Evolutionary conservation across 2,329 filamentous ascomycete genomes (phyloP).

Genomic region (Ophiognomonia clavigignenti-juglandacearum): DNA sequence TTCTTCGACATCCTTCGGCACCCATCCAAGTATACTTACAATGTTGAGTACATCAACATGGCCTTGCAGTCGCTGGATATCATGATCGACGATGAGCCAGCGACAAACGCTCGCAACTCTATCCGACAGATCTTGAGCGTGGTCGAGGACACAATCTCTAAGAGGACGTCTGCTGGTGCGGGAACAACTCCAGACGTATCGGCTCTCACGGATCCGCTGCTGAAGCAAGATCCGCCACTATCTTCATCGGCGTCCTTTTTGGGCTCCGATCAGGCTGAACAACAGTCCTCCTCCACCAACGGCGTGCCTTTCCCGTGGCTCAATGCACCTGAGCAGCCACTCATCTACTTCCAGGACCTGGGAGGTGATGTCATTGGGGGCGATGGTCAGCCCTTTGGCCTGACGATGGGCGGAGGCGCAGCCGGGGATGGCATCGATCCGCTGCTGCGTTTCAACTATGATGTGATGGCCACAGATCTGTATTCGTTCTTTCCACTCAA

Average conservation of each 20-base stretch:
- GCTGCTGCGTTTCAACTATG: slow-evolving; percentile 17
- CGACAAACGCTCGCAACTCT: slow-evolving; percentile 17
- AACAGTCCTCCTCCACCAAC: slow-evolving; percentile 2
- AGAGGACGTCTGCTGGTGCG: slow-evolving; percentile 5
- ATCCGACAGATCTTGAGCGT: slow-evolving; percentile 18
- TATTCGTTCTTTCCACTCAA: slow-evolving; percentile 23
- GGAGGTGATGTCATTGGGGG: not conserved
- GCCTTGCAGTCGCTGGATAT: slow-evolving; percentile 20
- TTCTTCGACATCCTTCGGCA: slow-evolving; percentile 25
- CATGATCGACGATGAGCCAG: slow-evolving; percentile 21
- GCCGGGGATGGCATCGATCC: slow-evolving; percentile 9
- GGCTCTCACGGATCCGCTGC: slow-evolving; percentile 10
- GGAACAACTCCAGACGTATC: not conserved
- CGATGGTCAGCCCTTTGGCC: not conserved
- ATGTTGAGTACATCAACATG: slow-evolving; percentile 24
- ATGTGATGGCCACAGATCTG: slow-evolving; percentile 25
- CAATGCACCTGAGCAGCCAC: slow-evolving; percentile 15
- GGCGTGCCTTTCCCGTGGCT: slow-evolving; percentile 21
- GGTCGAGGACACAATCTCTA: slow-evolving; percentile 22
- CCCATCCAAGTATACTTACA: slow-evolving; percentile 24
- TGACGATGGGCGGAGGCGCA: not conserved
- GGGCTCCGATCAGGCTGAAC: not conserved
- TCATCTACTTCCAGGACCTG: slow-evolving; percentile 22
- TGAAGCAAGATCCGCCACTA: slow-evolving; percentile 4
- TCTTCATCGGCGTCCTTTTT: slow-evolving; percentile 3